These are phyloP conservation scores for Tulasnella sp. DNA, from an alignment of 768 basidiomycete species.

Conservation along the genomic window DNA sequence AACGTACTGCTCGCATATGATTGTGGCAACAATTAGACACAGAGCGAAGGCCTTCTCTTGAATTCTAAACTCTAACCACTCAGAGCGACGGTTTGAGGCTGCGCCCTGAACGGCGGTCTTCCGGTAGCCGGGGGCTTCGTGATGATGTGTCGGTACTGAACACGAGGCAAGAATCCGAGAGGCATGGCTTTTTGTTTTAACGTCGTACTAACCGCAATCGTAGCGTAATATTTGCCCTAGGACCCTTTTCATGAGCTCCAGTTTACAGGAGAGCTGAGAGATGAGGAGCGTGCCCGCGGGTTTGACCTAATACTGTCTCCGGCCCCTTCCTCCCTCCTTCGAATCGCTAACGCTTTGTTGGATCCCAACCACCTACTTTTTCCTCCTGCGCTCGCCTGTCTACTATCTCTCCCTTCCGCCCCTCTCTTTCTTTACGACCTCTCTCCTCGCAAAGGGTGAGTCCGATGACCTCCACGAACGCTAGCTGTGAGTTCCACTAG, in stretches of 20 bases:
- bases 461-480: slow-evolving; percentile 13
- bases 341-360: slow-evolving; percentile 8
- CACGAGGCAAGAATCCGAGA: slow-evolving; percentile 26
- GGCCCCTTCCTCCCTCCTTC: background rate
- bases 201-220: slow-evolving; percentile 27
- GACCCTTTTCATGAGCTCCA: slow-evolving; percentile 4
- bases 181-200: slow-evolving; percentile 16
- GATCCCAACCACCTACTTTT: slow-evolving; percentile 15
- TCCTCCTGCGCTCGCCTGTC: background rate
- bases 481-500: slow-evolving; percentile 8
- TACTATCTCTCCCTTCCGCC: slow-evolving; percentile 12
- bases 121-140: slow-evolving; percentile 14
- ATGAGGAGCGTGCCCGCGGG: slow-evolving; percentile 15
- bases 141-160: slow-evolving; percentile 9
- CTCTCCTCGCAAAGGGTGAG: slow-evolving; percentile 2
- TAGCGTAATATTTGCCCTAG: slow-evolving; percentile 17
- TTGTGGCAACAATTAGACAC: background rate
- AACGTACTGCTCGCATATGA: background rate
- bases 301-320: slow-evolving; percentile 13
- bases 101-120: slow-evolving; percentile 14
- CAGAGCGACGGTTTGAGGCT: slow-evolving; percentile 10
- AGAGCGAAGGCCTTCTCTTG: background rate
- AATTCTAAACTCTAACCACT: background rate
- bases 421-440: slow-evolving; percentile 11
- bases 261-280: slow-evolving; percentile 10